Conservation (phyloP, 192 early-diverging fungal species). For the Coemansia sp. region DNA sequence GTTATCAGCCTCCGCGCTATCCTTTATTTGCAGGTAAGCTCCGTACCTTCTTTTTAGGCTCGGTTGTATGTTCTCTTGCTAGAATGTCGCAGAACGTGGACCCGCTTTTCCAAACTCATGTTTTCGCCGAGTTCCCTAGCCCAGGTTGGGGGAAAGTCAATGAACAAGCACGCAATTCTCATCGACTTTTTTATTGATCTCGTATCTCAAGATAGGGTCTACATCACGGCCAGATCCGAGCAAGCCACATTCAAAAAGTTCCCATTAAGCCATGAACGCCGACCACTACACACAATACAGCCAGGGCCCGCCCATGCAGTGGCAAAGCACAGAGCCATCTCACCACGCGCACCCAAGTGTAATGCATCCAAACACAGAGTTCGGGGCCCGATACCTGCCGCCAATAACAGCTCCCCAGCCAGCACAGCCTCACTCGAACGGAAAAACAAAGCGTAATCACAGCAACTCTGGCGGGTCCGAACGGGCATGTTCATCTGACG, state of each 20-base stretch:
- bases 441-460: conserved; percentile 5
- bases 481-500: conserved; percentile 14
- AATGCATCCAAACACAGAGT: neutral
- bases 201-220: too few relatives aligned
- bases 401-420: neutral
- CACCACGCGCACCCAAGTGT: conserved; percentile 1
- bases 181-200: too few relatives aligned
- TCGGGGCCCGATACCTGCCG: neutral
- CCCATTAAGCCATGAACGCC: conserved; percentile 5
- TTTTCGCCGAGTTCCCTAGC: too few relatives aligned
- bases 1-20: neutral
- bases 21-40: neutral
- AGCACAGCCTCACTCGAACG: neutral
- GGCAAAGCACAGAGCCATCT: conserved; percentile 4
- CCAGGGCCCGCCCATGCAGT: conserved; percentile 8
- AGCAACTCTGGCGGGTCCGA: conserved; percentile 7
- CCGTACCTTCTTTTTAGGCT: conserved; percentile 1
- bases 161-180: too few relatives aligned
- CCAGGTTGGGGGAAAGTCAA: too few relatives aligned
- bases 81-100: too few relatives aligned
- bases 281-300: conserved; percentile 8
- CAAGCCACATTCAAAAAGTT: neutral
- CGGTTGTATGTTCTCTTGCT: neutral
- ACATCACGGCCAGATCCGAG: too few relatives aligned
- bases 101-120: too few relatives aligned